These are phyloP conservation scores for Penicillium sp. DNA, from an alignment of 2,329 filamentous ascomycete species.

Conservation along the genomic window DNA sequence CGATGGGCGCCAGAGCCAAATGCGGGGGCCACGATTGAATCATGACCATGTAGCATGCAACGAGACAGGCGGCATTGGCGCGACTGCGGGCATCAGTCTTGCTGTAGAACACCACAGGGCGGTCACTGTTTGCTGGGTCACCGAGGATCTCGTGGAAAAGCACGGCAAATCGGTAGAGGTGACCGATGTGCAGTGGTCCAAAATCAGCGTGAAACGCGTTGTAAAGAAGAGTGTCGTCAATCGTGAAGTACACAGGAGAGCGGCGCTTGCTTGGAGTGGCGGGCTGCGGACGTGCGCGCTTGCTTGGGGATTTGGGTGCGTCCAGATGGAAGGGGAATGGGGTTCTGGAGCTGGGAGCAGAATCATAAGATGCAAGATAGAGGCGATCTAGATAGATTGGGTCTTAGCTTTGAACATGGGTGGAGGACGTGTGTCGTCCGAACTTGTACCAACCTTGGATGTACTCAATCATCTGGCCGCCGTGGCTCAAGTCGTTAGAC, in stretches of 20 bases:
- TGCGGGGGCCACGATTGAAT: constrained; percentile 98
- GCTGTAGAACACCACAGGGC: constrained; percentile 95
- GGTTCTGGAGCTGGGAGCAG: constrained; percentile 74
- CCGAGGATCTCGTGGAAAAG: constrained; percentile 93
- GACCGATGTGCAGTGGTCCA: constrained; percentile 93
- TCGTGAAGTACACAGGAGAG: constrained; percentile 87
- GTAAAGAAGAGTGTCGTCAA: constrained; percentile 89
- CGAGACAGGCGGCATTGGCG: constrained; percentile 85
- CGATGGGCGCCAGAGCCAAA: constrained; percentile 88
- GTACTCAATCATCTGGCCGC: constrained; percentile 92
- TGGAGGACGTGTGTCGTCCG: constrained; percentile 32
- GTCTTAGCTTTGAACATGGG: constrained; percentile 13
- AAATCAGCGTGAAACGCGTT: constrained; percentile 99
- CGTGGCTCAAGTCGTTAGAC: constrained; percentile 55
- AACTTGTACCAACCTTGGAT: constrained; percentile 69
- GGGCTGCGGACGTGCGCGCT: constrained; percentile 62
- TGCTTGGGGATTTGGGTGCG: constrained; percentile 64
- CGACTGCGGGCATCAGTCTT: constrained; percentile 83
- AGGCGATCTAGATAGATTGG: constrained; percentile 65
- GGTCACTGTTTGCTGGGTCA: constrained; percentile 82
- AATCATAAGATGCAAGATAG: constrained; percentile 88
- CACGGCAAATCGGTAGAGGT: constrained; percentile 93
- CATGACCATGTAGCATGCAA: constrained; percentile 97
- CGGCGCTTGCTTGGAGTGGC: constrained; percentile 53
- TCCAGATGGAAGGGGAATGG: constrained; percentile 74